Conservation (phyloP, 768 basidiomycete species). For the Tubosaeta sp. region DNA sequence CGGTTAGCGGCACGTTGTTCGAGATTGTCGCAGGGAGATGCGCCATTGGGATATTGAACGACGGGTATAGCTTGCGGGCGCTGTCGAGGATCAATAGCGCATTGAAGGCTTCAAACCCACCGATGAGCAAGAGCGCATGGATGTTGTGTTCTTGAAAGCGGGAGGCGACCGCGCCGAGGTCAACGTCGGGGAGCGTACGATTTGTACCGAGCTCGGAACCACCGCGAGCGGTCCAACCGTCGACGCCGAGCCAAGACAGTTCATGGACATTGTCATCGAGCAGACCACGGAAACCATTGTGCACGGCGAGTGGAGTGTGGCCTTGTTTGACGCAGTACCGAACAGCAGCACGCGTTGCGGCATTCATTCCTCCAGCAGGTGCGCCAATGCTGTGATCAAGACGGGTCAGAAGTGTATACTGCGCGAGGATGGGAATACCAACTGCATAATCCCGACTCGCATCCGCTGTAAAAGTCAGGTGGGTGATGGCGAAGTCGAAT, state of each 20-base stretch:
- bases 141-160: slow-evolving; percentile 85
- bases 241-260: slow-evolving; percentile 94
- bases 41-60: slow-evolving; percentile 93
- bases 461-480: slow-evolving; percentile 49
- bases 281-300: slow-evolving; percentile 95
- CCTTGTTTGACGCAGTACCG: slow-evolving; percentile 92
- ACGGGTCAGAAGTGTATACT: not conserved
- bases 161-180: slow-evolving; percentile 84
- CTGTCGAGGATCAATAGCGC: slow-evolving; percentile 74
- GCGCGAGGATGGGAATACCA: slow-evolving; percentile 27
- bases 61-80: slow-evolving; percentile 77
- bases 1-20: slow-evolving; percentile 97
- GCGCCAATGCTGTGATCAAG: slow-evolving; percentile 71
- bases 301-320: slow-evolving; percentile 86
- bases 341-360: slow-evolving; percentile 90
- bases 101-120: slow-evolving; percentile 94
- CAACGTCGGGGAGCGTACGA: slow-evolving; percentile 77
- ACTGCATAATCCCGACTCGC: slow-evolving; percentile 83
- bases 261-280: slow-evolving; percentile 84
- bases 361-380: slow-evolving; percentile 98
- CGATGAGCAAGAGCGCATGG: slow-evolving; percentile 82
- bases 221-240: slow-evolving; percentile 93
- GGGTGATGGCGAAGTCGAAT: not conserved
- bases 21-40: slow-evolving; percentile 96
- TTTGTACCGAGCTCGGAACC: slow-evolving; percentile 98